Evolutionary conservation across 257 asterid species (phyloP).

Genomic region (Solanum corneliomulleri): DNA sequence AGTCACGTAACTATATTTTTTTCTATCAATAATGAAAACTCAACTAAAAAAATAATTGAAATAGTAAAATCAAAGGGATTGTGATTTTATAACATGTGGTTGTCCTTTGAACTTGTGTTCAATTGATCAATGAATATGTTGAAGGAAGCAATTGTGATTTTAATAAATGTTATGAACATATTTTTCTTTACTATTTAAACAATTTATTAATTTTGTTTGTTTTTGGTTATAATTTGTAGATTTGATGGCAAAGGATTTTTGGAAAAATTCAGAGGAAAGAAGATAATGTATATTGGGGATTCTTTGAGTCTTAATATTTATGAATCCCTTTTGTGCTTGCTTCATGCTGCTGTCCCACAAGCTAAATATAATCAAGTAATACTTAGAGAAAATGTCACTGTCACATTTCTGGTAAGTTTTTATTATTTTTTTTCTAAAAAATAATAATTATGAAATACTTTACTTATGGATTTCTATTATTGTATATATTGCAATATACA

Average conservation of each 20-base stretch:
- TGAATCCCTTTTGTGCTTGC: slow-evolving; percentile 47
- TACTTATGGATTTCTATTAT: too few relatives aligned
- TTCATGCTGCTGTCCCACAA: slow-evolving; percentile 14
- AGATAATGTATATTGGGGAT: slow-evolving; percentile 56
- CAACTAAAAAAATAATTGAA: not conserved
- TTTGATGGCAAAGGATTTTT: slow-evolving; percentile 41
- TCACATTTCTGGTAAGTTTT: slow-evolving; percentile 29
- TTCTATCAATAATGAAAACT: not conserved
- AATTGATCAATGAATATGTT: not conserved
- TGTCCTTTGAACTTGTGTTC: not conserved
- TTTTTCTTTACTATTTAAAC: not conserved
- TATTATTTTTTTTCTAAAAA: too few relatives aligned
- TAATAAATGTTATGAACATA: not conserved
- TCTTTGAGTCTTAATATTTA: slow-evolving; percentile 45
- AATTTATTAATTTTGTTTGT: not conserved
- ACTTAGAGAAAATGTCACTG: slow-evolving; percentile 3
- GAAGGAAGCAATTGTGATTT: not conserved
- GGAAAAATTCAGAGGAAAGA: slow-evolving; percentile 39
- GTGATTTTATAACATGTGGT: not conserved
- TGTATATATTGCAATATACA: too few relatives aligned
- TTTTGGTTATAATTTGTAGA: slow-evolving; percentile 9
- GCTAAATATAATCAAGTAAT: slow-evolving; percentile 1
- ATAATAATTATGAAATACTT: too few relatives aligned
- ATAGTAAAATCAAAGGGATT: not conserved
- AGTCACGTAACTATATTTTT: not conserved